phyloP scores from a whole-genome alignment of 2,329 filamentous ascomycete species.

The Penicillium olsonii region DNA sequence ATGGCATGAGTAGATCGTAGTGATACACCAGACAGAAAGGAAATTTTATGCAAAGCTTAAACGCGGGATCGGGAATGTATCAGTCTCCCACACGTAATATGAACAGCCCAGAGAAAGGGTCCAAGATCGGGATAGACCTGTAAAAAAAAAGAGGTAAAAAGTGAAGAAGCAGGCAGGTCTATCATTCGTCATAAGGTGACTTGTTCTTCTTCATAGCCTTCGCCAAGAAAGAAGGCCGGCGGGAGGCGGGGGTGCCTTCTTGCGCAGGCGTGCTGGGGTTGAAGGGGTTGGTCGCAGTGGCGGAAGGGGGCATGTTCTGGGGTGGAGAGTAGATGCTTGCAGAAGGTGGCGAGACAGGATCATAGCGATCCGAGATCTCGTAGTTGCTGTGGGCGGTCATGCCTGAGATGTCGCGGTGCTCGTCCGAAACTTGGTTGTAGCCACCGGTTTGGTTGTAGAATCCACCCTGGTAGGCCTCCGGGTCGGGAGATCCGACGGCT shows the following conservation, averaged over 20 bases:
- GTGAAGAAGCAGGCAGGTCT: background rate
- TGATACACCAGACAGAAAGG: background rate
- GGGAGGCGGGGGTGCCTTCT: background rate
- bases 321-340: constrained; percentile 65
- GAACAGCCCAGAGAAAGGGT: background rate
- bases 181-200: constrained; percentile 6
- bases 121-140: background rate
- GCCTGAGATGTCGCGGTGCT: constrained; percentile 82
- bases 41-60: constrained; percentile 2
- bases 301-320: background rate
- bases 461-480: constrained; percentile 15
- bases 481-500: constrained; percentile 17
- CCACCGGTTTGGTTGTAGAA: constrained; percentile 13
- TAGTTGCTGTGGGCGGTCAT: constrained; percentile 18
- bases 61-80: background rate
- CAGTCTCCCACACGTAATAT: constrained; percentile 2
- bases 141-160: background rate
- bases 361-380: constrained; percentile 54
- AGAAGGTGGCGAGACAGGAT: constrained; percentile 72
- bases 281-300: background rate
- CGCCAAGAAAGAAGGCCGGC: constrained; percentile 11
- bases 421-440: constrained; percentile 42
- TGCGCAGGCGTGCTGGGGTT: background rate
- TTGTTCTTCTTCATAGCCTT: constrained; percentile 5
- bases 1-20: constrained; percentile 5